These are phyloP conservation scores for Fagopyrum tataricum DNA, from an alignment of 148 eudicot species.

Conservation along the genomic window DNA sequence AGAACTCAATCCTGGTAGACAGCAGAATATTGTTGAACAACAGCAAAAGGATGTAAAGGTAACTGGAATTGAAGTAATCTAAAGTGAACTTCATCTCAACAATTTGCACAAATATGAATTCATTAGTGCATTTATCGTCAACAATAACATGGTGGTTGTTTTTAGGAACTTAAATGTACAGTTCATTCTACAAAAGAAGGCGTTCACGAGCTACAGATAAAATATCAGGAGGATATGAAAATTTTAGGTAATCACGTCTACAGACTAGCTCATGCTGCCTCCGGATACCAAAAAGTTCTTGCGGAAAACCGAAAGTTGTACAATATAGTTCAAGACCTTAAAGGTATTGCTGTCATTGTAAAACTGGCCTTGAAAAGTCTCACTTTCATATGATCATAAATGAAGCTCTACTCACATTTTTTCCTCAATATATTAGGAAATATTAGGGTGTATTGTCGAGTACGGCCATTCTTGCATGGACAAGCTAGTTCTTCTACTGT, in stretches of 20 bases:
- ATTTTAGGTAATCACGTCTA: slow-evolving; percentile 57
- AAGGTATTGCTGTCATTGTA: slow-evolving; percentile 37
- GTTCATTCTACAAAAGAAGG: slow-evolving; percentile 52
- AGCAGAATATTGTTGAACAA: not conserved
- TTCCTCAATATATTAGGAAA: slow-evolving; percentile 41
- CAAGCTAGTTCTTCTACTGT: slow-evolving; percentile 35
- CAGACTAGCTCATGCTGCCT: slow-evolving; percentile 65
- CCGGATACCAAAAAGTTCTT: slow-evolving; percentile 74
- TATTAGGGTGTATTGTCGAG: slow-evolving; percentile 93
- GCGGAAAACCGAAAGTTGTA: slow-evolving; percentile 89
- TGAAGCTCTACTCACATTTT: not conserved
- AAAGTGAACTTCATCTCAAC: not conserved
- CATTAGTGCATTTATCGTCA: not conserved
- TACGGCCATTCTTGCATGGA: slow-evolving; percentile 87
- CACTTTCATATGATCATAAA: not conserved
- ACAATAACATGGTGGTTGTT: not conserved
- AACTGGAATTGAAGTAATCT: not conserved
- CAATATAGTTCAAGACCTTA: slow-evolving; percentile 91
- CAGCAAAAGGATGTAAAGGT: not conserved
- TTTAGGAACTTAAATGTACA: slow-evolving; percentile 51
- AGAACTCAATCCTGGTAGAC: not conserved
- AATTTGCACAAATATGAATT: not conserved
- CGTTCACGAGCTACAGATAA: slow-evolving; percentile 46
- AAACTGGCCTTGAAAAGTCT: not conserved
- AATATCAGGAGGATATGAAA: slow-evolving; percentile 58